A percentile compares a stretch with the other conserved stretches of the same genome.
Conservation (phyloP, 306 rosid species). For the Chamaecrista fasciculata region DNA sequence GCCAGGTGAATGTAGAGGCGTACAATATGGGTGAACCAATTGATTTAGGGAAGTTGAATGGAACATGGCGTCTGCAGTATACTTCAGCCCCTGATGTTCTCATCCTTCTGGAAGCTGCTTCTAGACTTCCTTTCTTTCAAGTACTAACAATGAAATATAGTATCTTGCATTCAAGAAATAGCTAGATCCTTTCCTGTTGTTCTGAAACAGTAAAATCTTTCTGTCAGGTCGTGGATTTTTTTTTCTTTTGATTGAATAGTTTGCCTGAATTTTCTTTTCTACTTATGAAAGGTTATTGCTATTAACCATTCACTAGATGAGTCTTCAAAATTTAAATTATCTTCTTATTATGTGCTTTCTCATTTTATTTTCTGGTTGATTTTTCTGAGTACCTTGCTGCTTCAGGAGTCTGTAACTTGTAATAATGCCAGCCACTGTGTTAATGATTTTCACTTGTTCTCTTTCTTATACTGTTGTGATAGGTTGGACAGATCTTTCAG, state of each 20-base stretch:
- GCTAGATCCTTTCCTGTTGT: neutral
- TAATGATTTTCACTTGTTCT: neutral
- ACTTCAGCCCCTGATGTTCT: conserved; percentile 95
- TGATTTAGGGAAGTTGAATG: conserved; percentile 60
- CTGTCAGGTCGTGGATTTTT: neutral
- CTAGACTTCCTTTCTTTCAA: conserved; percentile 83
- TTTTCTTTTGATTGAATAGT: neutral
- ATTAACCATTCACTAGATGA: neutral
- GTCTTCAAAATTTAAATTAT: neutral
- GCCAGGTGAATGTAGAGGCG: conserved; percentile 70
- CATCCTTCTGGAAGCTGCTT: conserved; percentile 81
- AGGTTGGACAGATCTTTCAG: conserved; percentile 95
- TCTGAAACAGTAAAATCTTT: neutral
- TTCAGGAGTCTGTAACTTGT: neutral
- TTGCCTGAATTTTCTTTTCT: neutral
- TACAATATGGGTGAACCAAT: conserved; percentile 54
- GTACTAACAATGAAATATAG: conserved; percentile 29
- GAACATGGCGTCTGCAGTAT: conserved; percentile 92
- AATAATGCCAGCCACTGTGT: neutral
- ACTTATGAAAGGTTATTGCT: conserved; percentile 3
- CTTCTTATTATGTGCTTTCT: conserved; percentile 18
- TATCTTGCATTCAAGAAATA: neutral
- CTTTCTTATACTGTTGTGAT: conserved; percentile 24
- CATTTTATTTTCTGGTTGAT: neutral
- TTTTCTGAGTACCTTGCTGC: conserved; percentile 4